Evolutionary conservation across 495 filamentous ascomycete species (phyloP), one percentile per base, ranked within the genome.

Genomic region (Penicillium cosmopolitanum): DNA sequence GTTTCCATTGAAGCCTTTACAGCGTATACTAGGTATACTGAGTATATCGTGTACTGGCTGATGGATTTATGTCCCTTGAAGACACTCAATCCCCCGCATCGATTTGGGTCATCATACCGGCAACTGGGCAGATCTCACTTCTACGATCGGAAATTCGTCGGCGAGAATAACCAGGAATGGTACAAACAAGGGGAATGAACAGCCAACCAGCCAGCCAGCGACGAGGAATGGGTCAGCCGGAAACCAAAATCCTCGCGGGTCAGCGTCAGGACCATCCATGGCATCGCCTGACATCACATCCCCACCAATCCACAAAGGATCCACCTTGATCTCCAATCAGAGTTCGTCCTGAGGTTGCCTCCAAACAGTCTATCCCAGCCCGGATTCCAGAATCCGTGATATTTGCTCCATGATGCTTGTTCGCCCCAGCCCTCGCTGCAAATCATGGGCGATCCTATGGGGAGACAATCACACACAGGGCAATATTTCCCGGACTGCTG

Each of bases 211-310:
- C 11, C 43, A 43, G 47, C 38, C 15, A 57, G 31, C 11, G n/a
- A 15, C 3, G 12, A 15, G 5, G 18, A 15, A 36, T 38, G 34
- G 55, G 56, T 60, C 57, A 63, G 43, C 53, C 73, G 73, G 73
- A 74, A 76, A 76, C 71, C 66, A 59, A 57, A 69, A 74, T 76
- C 73, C 73, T 62, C 19, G 48, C 12, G 9, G 21, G 34, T 16
- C 38, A 51, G 40, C 28, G 25, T 19, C 21, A 44, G 42, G 8
- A 7, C 15, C 42, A 44, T 19, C 16, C 42, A 16, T n/a, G 33
- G 42, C 51, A n/a, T 46, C 50, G 42, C 36, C 34, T 69, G 66
- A 69, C 66, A 69, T 69, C 68, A 65, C 42, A 50, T 34, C 56
- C 53, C 57, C 62, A 60, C 60, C 48, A 25, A 28, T 48, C 46